phyloP scores from a whole-genome alignment of 305 asterid species.

The Petunia hybrid region DNA sequence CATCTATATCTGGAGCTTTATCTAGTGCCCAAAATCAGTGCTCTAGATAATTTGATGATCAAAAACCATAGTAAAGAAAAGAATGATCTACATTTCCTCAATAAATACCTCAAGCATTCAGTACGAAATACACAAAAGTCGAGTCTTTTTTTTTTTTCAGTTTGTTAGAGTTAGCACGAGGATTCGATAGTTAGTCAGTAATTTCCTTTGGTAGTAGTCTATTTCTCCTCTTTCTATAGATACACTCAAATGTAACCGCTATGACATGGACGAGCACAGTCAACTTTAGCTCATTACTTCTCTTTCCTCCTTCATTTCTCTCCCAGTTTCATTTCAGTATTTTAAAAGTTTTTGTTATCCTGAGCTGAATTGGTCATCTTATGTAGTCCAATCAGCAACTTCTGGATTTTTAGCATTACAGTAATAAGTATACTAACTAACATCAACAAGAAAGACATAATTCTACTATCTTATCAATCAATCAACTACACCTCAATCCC shows the following conservation, averaged over 20 bases:
- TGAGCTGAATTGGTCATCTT: conserved; percentile 1
- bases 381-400: conserved; percentile 9
- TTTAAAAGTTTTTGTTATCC: not conserved
- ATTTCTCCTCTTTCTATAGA: not conserved
- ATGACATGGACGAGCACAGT: not conserved
- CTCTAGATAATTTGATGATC: not conserved
- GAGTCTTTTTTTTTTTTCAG: not conserved
- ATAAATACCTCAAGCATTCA: not conserved
- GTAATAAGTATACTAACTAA: conserved; percentile 3
- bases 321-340: not conserved
- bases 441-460: not conserved
- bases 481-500: conserved; percentile 1
- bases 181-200: not conserved
- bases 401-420: conserved; percentile 24
- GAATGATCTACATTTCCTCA: not conserved
- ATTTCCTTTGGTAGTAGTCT: not conserved
- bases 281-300: conserved; percentile 7
- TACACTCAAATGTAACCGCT: not conserved
- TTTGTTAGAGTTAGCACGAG: not conserved
- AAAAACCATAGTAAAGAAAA: conserved; percentile 19
- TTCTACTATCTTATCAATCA: conserved; percentile 18
- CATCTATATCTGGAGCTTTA: conserved; percentile 15
- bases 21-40: not conserved
- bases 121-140: conserved; percentile 4
- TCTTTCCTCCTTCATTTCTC: not conserved